Evolutionary conservation across 371 early-diverging fungal genomes (phyloP).

Genomic region (Lichtheimia ornata): DNA sequence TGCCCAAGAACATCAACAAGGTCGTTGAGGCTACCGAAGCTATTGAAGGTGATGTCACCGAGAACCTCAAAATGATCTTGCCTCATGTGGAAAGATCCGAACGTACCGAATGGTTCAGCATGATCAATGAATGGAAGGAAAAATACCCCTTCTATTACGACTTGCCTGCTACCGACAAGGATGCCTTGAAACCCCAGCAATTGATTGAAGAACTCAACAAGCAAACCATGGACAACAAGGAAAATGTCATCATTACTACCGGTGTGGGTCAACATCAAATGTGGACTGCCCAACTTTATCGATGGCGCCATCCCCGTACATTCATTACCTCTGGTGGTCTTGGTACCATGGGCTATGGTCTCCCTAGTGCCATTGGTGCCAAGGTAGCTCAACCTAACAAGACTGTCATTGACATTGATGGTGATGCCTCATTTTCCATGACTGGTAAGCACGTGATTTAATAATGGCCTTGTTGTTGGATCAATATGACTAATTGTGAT

Average conservation of each 20-base stretch:
- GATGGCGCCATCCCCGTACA: conserved; percentile 89
- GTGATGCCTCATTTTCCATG: conserved; percentile 98
- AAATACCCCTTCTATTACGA: conserved; percentile 89
- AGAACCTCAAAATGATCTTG: conserved; percentile 77
- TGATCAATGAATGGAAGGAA: conserved; percentile 82
- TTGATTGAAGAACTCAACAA: conserved; percentile 89
- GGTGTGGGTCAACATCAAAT: conserved; percentile 99
- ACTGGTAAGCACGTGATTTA: conserved; percentile 38
- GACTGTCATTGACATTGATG: conserved; percentile 95
- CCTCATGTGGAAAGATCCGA: conserved; percentile 72
- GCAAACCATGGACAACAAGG: conserved; percentile 80
- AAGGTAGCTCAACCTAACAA: conserved; percentile 92
- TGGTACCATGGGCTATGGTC: conserved; percentile 98
- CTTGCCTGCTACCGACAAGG: conserved; percentile 33
- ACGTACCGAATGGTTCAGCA: conserved; percentile 83
- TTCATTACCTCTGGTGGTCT: conserved; percentile 95
- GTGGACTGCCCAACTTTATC: conserved; percentile 90
- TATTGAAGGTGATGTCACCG: conserved; percentile 93
- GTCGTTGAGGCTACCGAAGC: conserved; percentile 88
- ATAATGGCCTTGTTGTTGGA: too few relatives aligned
- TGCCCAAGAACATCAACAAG: conserved; percentile 99
- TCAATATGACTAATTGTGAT: too few relatives aligned
- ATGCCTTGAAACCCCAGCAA: conserved; percentile 86
- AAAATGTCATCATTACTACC: conserved; percentile 92
- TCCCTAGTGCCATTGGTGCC: conserved; percentile 95